These are phyloP conservation scores for Solanum arcanum DNA, from an alignment of 257 asterid genomes.

Conservation along the genomic window DNA sequence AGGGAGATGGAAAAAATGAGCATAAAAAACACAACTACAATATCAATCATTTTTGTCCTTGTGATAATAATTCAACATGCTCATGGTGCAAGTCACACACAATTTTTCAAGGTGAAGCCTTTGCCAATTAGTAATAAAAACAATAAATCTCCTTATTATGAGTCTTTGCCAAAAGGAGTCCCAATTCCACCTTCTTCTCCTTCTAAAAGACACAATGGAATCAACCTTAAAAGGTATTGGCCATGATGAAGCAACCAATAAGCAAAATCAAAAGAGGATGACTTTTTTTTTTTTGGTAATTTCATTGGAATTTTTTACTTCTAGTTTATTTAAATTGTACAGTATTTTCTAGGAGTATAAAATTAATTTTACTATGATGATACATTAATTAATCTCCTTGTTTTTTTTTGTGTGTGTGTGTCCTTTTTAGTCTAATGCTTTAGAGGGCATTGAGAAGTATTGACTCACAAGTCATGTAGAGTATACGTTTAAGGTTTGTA, in stretches of 20 bases:
- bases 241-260: not conserved
- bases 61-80: conserved; percentile 17
- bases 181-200: conserved; percentile 83
- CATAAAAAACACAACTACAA: conserved; percentile 4
- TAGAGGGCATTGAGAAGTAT: not conserved
- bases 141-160: conserved; percentile 5
- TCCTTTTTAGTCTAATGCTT: not conserved
- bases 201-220: conserved; percentile 45
- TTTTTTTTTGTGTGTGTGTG: not conserved
- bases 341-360: not conserved
- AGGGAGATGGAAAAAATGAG: conserved; percentile 12
- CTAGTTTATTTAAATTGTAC: not conserved
- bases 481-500: not conserved
- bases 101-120: conserved; percentile 30
- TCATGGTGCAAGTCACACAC: conserved; percentile 36
- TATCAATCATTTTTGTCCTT: conserved; percentile 11
- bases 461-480: not conserved
- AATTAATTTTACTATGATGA: not conserved
- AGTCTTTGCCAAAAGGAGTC: conserved; percentile 51
- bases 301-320: not conserved
- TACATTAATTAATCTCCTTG: not conserved
- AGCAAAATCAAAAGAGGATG: not conserved
- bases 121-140: not conserved
- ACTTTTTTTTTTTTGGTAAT: not conserved
- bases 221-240: conserved; percentile 17